Percentiles rank a stretch among this genome's conserved stretches.
Conservation (phyloP, 208 protist species). For the Blastocrithidia nonstop region DNA sequence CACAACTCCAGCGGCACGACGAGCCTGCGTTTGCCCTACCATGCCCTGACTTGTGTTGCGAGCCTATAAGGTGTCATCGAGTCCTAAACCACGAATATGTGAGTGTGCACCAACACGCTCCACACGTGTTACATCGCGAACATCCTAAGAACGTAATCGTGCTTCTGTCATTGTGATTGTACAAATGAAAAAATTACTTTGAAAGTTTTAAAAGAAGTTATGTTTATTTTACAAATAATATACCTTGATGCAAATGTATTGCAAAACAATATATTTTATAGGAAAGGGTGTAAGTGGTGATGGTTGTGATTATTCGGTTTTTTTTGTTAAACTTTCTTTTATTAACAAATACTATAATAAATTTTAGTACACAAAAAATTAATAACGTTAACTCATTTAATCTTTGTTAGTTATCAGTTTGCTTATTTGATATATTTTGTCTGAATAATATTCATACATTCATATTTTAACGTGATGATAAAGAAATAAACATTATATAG, state of each 20-base stretch:
- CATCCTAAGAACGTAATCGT: constrained; percentile 80
- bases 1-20: constrained; percentile 81
- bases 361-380: no score
- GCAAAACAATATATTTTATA: no score
- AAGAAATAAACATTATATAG: neutral
- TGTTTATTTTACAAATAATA: no score
- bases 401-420: neutral
- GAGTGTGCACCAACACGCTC: constrained; percentile 98
- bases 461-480: neutral
- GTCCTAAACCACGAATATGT: constrained; percentile 99
- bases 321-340: no score
- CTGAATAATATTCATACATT: neutral
- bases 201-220: no score
- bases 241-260: no score
- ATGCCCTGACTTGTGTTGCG: constrained; percentile 92
- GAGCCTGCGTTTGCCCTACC: constrained; percentile 95
- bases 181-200: no score
- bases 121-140: constrained; percentile 92
- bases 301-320: no score
- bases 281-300: no score
- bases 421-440: neutral
- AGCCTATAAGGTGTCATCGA: constrained; percentile 96
- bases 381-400: no score
- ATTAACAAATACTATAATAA: no score
- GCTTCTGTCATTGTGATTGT: constrained; percentile 36